These are phyloP conservation scores for Arthrobotrys sphaeroides DNA, from an alignment of 2,329 filamentous ascomycete genomes.

Conservation along the genomic window DNA sequence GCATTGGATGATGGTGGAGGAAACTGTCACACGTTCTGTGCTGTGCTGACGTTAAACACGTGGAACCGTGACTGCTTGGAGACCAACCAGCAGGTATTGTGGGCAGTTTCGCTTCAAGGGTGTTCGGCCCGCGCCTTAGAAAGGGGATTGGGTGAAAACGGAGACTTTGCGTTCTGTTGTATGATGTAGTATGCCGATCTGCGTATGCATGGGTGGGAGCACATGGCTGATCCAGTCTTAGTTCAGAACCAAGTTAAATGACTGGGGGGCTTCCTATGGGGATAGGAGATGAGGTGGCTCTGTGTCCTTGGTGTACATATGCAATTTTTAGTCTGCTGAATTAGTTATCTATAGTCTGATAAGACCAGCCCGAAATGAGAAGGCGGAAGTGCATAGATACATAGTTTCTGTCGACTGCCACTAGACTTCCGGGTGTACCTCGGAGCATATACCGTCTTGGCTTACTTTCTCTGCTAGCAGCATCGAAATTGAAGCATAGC, in stretches of 20 bases:
- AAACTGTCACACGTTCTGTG: conserved; percentile 16
- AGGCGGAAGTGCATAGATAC: not conserved
- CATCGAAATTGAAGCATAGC: not conserved
- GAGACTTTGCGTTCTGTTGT: conserved; percentile 33
- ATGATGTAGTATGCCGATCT: conserved; percentile 37
- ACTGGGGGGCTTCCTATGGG: not conserved
- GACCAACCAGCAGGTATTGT: not conserved
- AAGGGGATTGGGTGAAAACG: conserved; percentile 5
- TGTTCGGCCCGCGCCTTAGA: not conserved
- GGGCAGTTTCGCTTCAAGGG: not conserved
- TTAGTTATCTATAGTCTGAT: not conserved
- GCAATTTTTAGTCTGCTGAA: not conserved
- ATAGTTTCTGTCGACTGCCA: conserved; percentile 1
- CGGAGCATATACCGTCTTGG: conserved; percentile 30
- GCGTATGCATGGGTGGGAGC: conserved; percentile 19
- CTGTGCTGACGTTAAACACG: conserved; percentile 39
- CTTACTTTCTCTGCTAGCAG: not conserved
- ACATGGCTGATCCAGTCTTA: conserved; percentile 4
- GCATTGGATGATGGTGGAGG: not conserved
- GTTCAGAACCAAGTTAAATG: conserved; percentile 4
- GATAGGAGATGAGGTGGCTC: not conserved
- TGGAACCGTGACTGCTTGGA: conserved; percentile 24
- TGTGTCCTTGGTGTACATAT: not conserved
- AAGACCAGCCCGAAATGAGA: not conserved
- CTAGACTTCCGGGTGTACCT: not conserved